Base-by-base conservation (phyloP, 306 rosid species). In the Cucurbita moschata region DNA sequence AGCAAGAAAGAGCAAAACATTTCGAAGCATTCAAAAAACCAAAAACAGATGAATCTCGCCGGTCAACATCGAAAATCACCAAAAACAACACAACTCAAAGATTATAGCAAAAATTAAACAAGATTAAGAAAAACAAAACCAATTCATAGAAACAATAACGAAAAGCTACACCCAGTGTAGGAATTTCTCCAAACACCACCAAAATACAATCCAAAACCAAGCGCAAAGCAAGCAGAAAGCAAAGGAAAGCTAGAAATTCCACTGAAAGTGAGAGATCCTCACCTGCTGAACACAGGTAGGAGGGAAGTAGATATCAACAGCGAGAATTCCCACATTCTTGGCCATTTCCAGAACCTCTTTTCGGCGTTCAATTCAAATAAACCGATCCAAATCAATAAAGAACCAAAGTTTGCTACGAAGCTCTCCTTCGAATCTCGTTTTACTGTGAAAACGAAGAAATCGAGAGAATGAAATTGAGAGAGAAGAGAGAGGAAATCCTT, bases 261-360 rank as follows among this genome's bases (percentile, higher is more conserved):
- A 26, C 1, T 26, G 0, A 51, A 51, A 60, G 14, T 16, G 49
- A 14, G 79, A 72, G 81, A 75, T 69, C 74, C 47, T 79, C 53
- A 93, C 99, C 97, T 95, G 99, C 57, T 85, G 91, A 80, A 91
- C 82, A 76, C 83, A 91, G 35, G 86, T 75, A 14, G 92, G 91
- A 76, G 99, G 99, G 84, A 95, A 95, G 81, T 91, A 91, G 86
- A 95, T 89, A 75, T 95, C 97, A 63, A 88, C 40, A 70, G 97
- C 99, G 87, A 95, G 92, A 81, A 95, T 88, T 35, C 99, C 99
- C 14, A 89, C 99, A 75, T 89, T 87, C 77, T 88, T 85, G 26
- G 88, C 95, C 98, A 94, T 94, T 81, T 80, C 44, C 43, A 37
- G 26, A 47, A 11, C 9, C 30, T 46, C 38, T 21, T 8, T 2